phyloP scores from a whole-genome alignment of 2,329 filamentous ascomycete species.

The Xylogone sp. region DNA sequence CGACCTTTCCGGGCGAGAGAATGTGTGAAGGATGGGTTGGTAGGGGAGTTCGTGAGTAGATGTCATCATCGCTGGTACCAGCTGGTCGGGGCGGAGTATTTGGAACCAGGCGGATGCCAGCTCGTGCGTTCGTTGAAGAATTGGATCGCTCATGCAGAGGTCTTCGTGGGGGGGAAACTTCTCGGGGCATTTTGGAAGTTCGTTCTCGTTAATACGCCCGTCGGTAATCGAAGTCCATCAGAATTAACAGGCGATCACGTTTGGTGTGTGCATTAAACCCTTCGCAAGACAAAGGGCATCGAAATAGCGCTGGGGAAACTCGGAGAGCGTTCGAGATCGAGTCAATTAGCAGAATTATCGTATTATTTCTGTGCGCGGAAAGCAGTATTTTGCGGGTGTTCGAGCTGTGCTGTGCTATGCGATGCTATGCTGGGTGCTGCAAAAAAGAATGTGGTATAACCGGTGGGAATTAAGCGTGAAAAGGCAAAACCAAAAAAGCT shows the following conservation, averaged over 20 bases:
- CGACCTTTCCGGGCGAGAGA: slow-evolving; percentile 10
- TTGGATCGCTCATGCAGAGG: slow-evolving; percentile 21
- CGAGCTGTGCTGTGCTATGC: neutral
- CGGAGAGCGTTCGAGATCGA: neutral
- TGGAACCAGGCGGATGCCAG: slow-evolving; percentile 8
- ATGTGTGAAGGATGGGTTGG: slow-evolving; percentile 28
- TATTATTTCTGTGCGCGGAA: neutral
- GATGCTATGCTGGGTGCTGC: too few relatives aligned
- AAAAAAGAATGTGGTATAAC: neutral
- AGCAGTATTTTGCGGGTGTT: neutral
- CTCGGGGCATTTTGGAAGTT: neutral
- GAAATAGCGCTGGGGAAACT: neutral
- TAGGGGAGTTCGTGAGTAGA: slow-evolving; percentile 27
- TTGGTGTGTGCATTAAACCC: neutral
- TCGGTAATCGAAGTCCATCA: neutral
- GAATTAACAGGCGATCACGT: neutral
- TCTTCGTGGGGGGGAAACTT: slow-evolving; percentile 7
- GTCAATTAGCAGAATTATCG: neutral
- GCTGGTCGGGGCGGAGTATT: slow-evolving; percentile 1
- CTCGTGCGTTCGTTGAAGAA: slow-evolving; percentile 18
- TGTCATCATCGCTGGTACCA: slow-evolving; percentile 11
- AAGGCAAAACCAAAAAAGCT: neutral
- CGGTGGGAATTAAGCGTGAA: neutral
- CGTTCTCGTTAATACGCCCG: neutral
- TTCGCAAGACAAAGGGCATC: neutral